Percentiles rank a stretch among this genome's conserved stretches.
Evolutionary conservation across 129 eudicot species (phyloP).

Genomic region (Saposhnikovia divaricata): DNA sequence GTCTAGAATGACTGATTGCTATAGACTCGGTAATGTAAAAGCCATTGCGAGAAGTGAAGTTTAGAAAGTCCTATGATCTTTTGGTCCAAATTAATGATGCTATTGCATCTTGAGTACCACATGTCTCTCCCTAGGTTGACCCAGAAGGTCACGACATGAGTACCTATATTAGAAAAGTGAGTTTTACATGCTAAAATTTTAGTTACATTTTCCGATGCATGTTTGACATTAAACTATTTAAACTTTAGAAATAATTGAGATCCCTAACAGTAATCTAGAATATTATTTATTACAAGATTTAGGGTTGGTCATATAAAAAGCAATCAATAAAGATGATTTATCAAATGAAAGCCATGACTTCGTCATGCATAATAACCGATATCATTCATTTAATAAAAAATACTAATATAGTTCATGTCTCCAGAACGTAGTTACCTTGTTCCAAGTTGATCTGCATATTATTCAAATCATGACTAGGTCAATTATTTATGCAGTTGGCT

Average conservation of each 20-base stretch:
- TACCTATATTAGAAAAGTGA: background rate
- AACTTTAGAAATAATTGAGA: background rate
- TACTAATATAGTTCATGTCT: background rate
- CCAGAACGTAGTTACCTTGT: background rate
- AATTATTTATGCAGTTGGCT: slow-evolving; percentile 68
- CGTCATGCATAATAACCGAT: background rate
- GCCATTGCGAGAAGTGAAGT: background rate
- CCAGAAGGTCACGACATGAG: background rate
- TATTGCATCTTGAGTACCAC: background rate
- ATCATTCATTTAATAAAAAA: background rate
- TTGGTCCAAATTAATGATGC: background rate
- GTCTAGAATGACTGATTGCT: background rate
- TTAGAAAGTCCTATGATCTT: background rate
- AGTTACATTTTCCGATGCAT: background rate
- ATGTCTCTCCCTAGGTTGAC: background rate
- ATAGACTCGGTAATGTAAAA: background rate
- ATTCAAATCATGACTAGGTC: background rate
- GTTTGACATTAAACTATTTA: background rate
- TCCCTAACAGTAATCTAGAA: background rate
- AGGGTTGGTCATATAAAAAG: background rate
- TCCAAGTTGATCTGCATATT: slow-evolving; percentile 2
- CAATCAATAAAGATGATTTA: background rate
- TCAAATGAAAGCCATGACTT: background rate
- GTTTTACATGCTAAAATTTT: background rate
- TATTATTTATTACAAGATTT: background rate